Evolutionary conservation across 2,329 filamentous ascomycete species (phyloP).

Genomic region (Biscogniauxia marginata): DNA sequence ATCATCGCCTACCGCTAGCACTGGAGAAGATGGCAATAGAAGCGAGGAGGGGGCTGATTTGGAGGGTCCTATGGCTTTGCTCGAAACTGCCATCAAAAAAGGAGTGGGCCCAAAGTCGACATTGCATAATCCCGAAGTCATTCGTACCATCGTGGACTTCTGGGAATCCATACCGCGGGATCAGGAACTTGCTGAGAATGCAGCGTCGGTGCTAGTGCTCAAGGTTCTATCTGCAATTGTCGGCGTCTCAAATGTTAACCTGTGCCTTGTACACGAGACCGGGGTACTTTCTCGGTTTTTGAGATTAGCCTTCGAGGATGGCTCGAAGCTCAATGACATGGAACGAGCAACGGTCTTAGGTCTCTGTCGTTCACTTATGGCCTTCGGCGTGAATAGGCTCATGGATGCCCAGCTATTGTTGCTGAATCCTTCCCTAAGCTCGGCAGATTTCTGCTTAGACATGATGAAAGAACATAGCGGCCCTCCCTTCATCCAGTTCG

Average conservation of each 20-base stretch:
- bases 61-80: conserved; percentile 23
- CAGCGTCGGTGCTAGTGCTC: conserved; percentile 63
- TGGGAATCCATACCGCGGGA: conserved; percentile 61
- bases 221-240: conserved; percentile 60
- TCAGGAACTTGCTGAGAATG: conserved; percentile 43
- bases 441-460: conserved; percentile 69
- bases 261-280: conserved; percentile 69
- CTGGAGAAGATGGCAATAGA: conserved; percentile 17
- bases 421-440: conserved; percentile 48
- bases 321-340: conserved; percentile 48
- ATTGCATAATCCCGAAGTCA: conserved; percentile 61
- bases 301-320: conserved; percentile 55
- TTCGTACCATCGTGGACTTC: conserved; percentile 60
- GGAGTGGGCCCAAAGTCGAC: conserved; percentile 51
- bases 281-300: conserved; percentile 68
- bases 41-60: conserved; percentile 22
- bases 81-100: conserved; percentile 42
- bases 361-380: conserved; percentile 68
- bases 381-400: conserved; percentile 75
- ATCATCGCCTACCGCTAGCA: conserved; percentile 11
- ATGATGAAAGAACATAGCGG: conserved; percentile 72
- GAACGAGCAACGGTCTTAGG: conserved; percentile 62
- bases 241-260: conserved; percentile 64
- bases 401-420: conserved; percentile 78
- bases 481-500: conserved; percentile 89